Percentiles rank a stretch among this genome's conserved stretches.
Conservation (phyloP, 2,329 filamentous ascomycete species). For the Fonsecaea pugnacius region DNA sequence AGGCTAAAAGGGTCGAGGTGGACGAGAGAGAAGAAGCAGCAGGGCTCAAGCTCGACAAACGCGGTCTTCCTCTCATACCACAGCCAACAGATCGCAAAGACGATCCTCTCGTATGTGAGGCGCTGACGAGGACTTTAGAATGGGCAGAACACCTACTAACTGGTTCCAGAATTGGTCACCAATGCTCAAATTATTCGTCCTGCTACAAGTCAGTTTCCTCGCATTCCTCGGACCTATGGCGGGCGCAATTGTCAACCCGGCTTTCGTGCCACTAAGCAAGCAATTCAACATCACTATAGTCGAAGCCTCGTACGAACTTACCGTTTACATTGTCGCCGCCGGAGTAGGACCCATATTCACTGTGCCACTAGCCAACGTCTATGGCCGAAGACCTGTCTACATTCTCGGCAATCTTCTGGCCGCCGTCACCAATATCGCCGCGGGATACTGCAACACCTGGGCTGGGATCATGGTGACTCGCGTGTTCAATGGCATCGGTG, state of each 20-base stretch:
- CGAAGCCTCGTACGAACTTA: constrained; percentile 43
- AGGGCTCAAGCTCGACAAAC: constrained; percentile 33
- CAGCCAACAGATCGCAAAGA: constrained; percentile 36
- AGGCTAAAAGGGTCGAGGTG: constrained; percentile 1
- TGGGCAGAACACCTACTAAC: constrained; percentile 26
- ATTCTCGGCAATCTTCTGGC: constrained; percentile 28
- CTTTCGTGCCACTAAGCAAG: constrained; percentile 40
- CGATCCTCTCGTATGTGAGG: constrained; percentile 35
- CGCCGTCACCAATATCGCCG: constrained; percentile 30
- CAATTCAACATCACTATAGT: constrained; percentile 42
- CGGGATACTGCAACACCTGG: constrained; percentile 33
- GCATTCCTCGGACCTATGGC: constrained; percentile 41
- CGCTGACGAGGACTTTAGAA: constrained; percentile 7
- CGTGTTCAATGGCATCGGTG: constrained; percentile 30
- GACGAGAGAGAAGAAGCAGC: constrained; percentile 5
- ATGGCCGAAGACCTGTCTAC: constrained; percentile 35
- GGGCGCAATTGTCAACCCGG: constrained; percentile 42
- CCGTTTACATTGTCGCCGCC: constrained; percentile 43
- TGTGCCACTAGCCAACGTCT: constrained; percentile 30
- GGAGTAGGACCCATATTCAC: constrained; percentile 42
- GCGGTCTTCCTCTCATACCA: constrained; percentile 37
- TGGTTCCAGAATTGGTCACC: constrained; percentile 36
- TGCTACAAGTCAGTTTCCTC: constrained; percentile 42
- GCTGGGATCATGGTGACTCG: constrained; percentile 29
- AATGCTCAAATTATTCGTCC: constrained; percentile 33